A percentile compares a stretch with the other conserved stretches of the same genome.
Evolutionary conservation across 306 rosid genomes (phyloP).

Genomic region (Trichosanthes cucumerina): DNA sequence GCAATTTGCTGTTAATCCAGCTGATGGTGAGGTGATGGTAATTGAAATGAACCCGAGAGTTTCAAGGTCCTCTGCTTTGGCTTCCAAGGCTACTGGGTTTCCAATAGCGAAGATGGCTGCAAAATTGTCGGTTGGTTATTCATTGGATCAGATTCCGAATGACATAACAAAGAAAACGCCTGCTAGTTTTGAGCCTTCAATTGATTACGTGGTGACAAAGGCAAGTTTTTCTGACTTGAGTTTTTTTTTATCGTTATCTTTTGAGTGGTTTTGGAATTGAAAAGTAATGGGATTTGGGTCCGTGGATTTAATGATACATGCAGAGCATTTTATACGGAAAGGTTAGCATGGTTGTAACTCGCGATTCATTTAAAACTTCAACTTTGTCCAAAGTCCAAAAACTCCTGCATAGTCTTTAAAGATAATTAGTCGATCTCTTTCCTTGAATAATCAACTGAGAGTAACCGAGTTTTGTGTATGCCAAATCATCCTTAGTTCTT

Average conservation of each 20-base stretch:
- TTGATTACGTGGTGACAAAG: slow-evolving; percentile 97
- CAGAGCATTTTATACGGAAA: background rate
- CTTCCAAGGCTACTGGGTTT: slow-evolving; percentile 92
- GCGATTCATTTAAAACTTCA: background rate
- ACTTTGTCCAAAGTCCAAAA: background rate
- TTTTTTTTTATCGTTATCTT: background rate
- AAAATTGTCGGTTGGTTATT: slow-evolving; percentile 76
- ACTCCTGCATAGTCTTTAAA: background rate
- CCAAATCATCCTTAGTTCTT: background rate
- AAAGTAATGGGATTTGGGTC: background rate
- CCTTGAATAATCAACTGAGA: background rate
- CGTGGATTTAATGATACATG: background rate
- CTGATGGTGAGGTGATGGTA: slow-evolving; percentile 66
- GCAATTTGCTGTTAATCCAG: slow-evolving; percentile 86
- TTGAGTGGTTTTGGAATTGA: background rate
- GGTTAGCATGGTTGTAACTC: background rate
- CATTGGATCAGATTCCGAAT: slow-evolving; percentile 92
- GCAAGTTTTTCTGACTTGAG: slow-evolving; percentile 15
- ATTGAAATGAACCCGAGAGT: slow-evolving; percentile 99
- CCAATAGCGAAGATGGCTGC: slow-evolving; percentile 98
- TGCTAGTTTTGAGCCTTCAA: slow-evolving; percentile 96
- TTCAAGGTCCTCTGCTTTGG: slow-evolving; percentile 84
- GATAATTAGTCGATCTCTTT: background rate
- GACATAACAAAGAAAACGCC: slow-evolving; percentile 93
- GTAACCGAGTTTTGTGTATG: background rate